Evolutionary conservation across 1,139 yeast species (phyloP).

Genomic region (Yamadazyma diospyri): DNA sequence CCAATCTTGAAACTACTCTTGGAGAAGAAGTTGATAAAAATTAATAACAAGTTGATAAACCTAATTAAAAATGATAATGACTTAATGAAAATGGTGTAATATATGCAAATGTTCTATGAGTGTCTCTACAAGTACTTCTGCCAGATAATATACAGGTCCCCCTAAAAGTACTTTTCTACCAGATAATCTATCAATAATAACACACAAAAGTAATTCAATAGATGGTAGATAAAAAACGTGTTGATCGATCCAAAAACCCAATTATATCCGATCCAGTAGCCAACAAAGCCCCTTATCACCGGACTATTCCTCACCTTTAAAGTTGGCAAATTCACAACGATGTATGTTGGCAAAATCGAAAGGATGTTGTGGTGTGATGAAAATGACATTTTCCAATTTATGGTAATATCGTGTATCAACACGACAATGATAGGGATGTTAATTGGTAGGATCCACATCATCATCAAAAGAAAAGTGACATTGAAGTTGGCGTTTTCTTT

Average conservation of each 20-base stretch:
- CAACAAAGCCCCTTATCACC: conserved; percentile 19
- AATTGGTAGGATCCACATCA: conserved; percentile 68
- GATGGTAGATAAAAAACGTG: conserved; percentile 67
- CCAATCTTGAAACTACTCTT: conserved; percentile 4
- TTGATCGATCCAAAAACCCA: conserved; percentile 65
- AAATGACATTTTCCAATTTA: conserved; percentile 73
- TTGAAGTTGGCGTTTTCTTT: conserved; percentile 41
- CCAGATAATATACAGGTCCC: too few species aligned
- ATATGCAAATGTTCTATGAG: not conserved
- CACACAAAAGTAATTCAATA: conserved; percentile 54
- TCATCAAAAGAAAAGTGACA: conserved; percentile 49
- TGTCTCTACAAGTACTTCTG: not conserved
- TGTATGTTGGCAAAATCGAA: conserved; percentile 61
- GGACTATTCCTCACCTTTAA: conserved; percentile 13
- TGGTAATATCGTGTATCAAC: conserved; percentile 63
- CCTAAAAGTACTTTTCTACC: conserved; percentile 3
- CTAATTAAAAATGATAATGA: conserved; percentile 4
- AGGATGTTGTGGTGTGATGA: conserved; percentile 72
- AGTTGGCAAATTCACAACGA: conserved; percentile 32
- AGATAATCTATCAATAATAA: conserved; percentile 20
- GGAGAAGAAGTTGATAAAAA: conserved; percentile 1
- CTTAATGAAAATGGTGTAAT: conserved; percentile 3
- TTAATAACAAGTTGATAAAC: not conserved
- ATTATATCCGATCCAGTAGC: conserved; percentile 51
- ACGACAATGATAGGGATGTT: conserved; percentile 68